A percentile compares a stretch with the other conserved stretches of the same genome.
Evolutionary conservation across 1,284 basidiomycete genomes (phyloP).

Genomic region (Volvariella volvacea): DNA sequence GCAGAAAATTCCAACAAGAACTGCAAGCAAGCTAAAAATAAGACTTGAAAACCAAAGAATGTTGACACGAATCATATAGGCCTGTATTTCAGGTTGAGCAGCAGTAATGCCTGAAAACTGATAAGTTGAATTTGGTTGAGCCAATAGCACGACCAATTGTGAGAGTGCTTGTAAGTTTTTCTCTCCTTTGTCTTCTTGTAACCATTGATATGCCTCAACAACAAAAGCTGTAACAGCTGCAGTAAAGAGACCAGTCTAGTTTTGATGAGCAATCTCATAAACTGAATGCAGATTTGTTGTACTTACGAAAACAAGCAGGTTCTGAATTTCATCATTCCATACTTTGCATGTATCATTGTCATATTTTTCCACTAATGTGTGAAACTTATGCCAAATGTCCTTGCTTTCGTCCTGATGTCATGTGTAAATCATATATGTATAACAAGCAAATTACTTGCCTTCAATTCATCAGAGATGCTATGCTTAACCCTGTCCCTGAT

Average conservation of each 20-base stretch:
- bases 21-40: not conserved
- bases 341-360: conserved; percentile 1
- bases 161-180: not conserved
- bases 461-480: too few species aligned
- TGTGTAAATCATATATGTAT: too few species aligned
- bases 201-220: conserved; percentile 3
- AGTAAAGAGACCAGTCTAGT: conserved; percentile 4
- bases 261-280: not conserved
- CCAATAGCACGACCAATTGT: not conserved
- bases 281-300: too few species aligned
- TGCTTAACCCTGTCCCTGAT: too few species aligned
- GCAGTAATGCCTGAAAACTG: too few species aligned
- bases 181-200: not conserved
- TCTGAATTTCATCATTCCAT: conserved; percentile 4
- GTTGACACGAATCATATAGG: conserved; percentile 1
- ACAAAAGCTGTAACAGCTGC: conserved; percentile 2
- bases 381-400: not conserved
- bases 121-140: not conserved
- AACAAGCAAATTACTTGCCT: too few species aligned
- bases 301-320: conserved; percentile 6
- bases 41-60: conserved; percentile 1
- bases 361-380: not conserved
- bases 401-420: too few species aligned
- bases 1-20: not conserved
- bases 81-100: not conserved